These are phyloP conservation scores for Pythium rishiriense DNA, from an alignment of 352 stramenopile species.

Conservation along the genomic window DNA sequence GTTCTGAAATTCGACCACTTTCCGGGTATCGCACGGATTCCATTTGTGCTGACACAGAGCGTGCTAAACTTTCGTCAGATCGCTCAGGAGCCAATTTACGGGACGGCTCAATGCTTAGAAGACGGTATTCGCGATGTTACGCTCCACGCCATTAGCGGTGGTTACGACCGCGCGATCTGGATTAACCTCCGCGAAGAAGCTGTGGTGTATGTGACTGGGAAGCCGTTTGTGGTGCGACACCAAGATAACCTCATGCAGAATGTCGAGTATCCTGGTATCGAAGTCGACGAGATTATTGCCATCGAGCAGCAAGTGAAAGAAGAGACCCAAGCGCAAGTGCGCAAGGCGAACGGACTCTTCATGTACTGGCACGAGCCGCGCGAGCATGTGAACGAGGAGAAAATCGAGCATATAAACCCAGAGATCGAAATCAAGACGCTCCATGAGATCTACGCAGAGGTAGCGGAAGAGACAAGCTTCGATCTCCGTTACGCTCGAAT, in stretches of 20 bases:
- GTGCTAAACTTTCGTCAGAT: slow-evolving; percentile 89
- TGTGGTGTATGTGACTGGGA: slow-evolving; percentile 88
- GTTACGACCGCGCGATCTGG: slow-evolving; percentile 82
- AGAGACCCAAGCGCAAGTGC: slow-evolving; percentile 80
- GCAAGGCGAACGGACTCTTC: slow-evolving; percentile 71
- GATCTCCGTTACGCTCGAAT: slow-evolving; percentile 82
- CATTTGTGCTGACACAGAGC: slow-evolving; percentile 59
- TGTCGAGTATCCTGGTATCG: slow-evolving; percentile 87
- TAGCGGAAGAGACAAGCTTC: slow-evolving; percentile 46
- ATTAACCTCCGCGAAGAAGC: slow-evolving; percentile 91
- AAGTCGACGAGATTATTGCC: slow-evolving; percentile 84
- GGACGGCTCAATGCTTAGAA: slow-evolving; percentile 77
- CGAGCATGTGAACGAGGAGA: slow-evolving; percentile 80
- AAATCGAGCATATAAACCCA: slow-evolving; percentile 76
- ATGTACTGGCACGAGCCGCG: slow-evolving; percentile 85
- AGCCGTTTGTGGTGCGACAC: slow-evolving; percentile 86
- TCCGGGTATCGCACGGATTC: slow-evolving; percentile 71
- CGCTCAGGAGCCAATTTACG: slow-evolving; percentile 80
- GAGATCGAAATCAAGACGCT: slow-evolving; percentile 77
- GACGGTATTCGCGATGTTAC: slow-evolving; percentile 72
- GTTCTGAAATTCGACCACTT: slow-evolving; percentile 92
- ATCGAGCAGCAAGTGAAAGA: slow-evolving; percentile 86
- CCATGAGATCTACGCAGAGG: slow-evolving; percentile 67
- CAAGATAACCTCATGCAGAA: slow-evolving; percentile 83
- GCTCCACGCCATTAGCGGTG: slow-evolving; percentile 38